Evolutionary conservation across 495 filamentous ascomycete species (phyloP).

Genomic region (Letharia lupina): DNA sequence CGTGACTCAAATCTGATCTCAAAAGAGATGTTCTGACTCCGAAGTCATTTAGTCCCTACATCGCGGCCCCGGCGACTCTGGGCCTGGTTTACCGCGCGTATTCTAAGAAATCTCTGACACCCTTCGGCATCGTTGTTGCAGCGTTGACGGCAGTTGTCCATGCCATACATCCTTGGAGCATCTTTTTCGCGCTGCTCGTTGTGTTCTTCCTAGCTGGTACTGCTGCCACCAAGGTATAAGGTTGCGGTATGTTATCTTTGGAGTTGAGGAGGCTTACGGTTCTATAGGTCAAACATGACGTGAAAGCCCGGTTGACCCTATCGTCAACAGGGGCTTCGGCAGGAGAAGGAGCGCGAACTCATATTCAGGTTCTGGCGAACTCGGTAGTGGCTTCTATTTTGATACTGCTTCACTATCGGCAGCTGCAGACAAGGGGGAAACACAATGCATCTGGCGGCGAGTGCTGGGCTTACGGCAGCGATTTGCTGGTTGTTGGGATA

Average conservation of each 20-base stretch:
- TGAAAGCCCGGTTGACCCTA: conserved; percentile 74
- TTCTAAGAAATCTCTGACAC: conserved; percentile 67
- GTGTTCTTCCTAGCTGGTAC: conserved; percentile 86
- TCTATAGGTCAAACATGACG: conserved; percentile 67
- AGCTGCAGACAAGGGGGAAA: conserved; percentile 42
- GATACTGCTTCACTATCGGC: conserved; percentile 59
- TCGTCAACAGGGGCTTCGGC: conserved; percentile 61
- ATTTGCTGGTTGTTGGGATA: conserved; percentile 50
- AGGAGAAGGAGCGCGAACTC: conserved; percentile 72
- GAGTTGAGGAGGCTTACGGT: conserved; percentile 14
- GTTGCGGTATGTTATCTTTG: conserved; percentile 9
- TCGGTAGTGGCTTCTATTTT: conserved; percentile 69
- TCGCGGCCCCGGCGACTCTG: conserved; percentile 56
- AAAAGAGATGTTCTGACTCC: background rate
- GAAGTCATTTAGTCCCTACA: conserved; percentile 34
- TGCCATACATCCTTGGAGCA: conserved; percentile 80
- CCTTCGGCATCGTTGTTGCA: conserved; percentile 60
- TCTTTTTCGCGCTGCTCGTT: conserved; percentile 72
- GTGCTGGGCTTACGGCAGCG: conserved; percentile 34
- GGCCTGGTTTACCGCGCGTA: conserved; percentile 62
- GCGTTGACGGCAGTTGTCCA: conserved; percentile 66
- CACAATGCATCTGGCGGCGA: conserved; percentile 19
- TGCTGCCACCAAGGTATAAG: conserved; percentile 66
- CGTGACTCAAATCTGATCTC: background rate
- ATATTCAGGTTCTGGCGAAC: conserved; percentile 88